Conservation (phyloP, 163 green algal species). For the Volvox carteri region DNA sequence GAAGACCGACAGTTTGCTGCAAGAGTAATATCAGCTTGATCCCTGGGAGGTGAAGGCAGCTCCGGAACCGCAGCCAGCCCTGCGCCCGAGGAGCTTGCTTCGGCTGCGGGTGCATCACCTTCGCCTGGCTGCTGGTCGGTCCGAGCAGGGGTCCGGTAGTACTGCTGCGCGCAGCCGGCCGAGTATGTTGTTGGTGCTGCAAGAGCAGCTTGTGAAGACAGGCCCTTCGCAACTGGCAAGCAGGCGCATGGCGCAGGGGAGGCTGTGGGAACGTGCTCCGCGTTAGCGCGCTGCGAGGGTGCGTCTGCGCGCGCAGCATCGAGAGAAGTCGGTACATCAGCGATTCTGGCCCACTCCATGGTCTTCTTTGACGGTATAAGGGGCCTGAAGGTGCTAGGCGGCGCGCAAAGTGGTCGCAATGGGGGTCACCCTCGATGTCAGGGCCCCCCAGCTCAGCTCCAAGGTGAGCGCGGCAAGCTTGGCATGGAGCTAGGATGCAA, state of each 20-base stretch:
- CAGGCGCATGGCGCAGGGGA: background rate
- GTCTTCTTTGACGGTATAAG: background rate
- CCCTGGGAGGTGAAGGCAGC: background rate
- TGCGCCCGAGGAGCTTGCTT: background rate
- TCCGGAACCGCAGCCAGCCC: background rate
- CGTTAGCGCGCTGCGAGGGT: background rate
- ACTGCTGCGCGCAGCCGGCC: background rate
- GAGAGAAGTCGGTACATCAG: background rate
- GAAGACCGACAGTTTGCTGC: background rate
- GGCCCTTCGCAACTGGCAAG: background rate
- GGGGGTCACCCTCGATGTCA: background rate
- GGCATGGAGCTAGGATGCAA: background rate
- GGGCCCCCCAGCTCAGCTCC: slow-evolving; percentile 3
- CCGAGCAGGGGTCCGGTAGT: background rate
- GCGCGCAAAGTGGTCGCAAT: background rate
- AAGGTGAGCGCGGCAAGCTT: background rate
- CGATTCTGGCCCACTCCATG: background rate
- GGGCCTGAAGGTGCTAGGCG: background rate
- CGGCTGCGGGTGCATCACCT: background rate
- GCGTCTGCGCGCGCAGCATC: background rate
- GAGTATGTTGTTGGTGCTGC: background rate
- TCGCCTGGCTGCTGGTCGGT: background rate
- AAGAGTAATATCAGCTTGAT: background rate
- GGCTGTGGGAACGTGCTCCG: background rate
- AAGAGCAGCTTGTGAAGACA: background rate